phyloP scores from a whole-genome alignment of 805 yeast genomes.

The Metschnikowia dekortorum region DNA sequence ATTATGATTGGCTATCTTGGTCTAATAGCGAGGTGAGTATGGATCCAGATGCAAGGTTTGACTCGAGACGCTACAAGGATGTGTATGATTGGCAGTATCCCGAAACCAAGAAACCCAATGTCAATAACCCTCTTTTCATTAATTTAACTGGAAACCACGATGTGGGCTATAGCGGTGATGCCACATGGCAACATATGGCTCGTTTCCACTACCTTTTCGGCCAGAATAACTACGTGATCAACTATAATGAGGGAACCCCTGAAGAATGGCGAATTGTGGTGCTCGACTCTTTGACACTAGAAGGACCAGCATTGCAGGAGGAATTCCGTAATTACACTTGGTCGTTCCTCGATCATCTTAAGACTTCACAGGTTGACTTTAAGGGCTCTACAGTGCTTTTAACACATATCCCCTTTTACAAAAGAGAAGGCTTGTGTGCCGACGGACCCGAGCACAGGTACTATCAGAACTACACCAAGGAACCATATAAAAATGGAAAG shows the following conservation, averaged over 20 bases:
- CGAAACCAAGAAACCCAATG: constrained; percentile 27
- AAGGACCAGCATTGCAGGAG: constrained; percentile 83
- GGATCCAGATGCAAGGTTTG: constrained; percentile 32
- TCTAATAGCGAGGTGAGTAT: constrained; percentile 37
- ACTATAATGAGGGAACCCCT: constrained; percentile 56
- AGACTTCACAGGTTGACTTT: constrained; percentile 45
- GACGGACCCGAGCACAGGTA: constrained; percentile 70
- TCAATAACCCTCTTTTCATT: constrained; percentile 61
- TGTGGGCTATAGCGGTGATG: constrained; percentile 92
- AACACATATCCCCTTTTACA: constrained; percentile 88
- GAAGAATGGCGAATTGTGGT: constrained; percentile 90
- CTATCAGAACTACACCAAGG: constrained; percentile 49
- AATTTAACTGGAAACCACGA: constrained; percentile 95
- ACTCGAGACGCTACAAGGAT: constrained; percentile 44
- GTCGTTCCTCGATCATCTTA: constrained; percentile 64
- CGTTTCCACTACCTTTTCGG: constrained; percentile 76
- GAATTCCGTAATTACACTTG: constrained; percentile 64
- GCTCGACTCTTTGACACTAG: constrained; percentile 74
- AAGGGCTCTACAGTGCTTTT: constrained; percentile 76
- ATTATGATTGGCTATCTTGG: constrained; percentile 52
- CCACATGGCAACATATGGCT: constrained; percentile 85
- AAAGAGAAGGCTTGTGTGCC: constrained; percentile 72
- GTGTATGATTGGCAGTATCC: constrained; percentile 62
- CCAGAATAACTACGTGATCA: constrained; percentile 76
- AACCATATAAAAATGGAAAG: constrained; percentile 65